Conservation (phyloP, 177 flowering plant species). For the Vitis hybrid region DNA sequence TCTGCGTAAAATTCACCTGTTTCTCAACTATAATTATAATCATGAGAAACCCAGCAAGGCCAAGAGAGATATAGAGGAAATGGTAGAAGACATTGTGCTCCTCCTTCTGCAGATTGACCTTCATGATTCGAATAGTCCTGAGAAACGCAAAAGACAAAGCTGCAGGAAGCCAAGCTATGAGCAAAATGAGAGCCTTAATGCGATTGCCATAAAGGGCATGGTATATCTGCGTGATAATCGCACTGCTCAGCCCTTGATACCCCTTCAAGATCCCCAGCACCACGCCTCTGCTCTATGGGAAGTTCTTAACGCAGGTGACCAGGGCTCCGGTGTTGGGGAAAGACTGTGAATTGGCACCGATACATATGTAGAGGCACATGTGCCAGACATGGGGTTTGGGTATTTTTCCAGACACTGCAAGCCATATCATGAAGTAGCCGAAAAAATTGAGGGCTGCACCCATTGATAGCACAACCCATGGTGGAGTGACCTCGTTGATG, state of each 20-base stretch:
- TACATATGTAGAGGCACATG: constrained; percentile 20
- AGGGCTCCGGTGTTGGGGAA: constrained; percentile 26
- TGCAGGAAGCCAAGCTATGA: constrained; percentile 7
- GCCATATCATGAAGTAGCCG: constrained; percentile 29
- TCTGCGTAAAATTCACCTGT: background rate
- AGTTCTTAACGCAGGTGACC: constrained; percentile 25
- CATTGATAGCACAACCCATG: constrained; percentile 23
- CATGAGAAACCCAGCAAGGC: constrained; percentile 5
- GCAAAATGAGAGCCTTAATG: background rate
- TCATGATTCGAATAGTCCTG: constrained; percentile 1
- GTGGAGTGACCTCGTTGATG: constrained; percentile 25
- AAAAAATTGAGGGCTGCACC: constrained; percentile 22
- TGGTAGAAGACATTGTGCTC: constrained; percentile 5
- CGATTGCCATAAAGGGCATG: background rate
- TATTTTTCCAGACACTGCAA: constrained; percentile 18
- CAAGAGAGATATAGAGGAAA: constrained; percentile 5
- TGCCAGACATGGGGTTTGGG: constrained; percentile 21
- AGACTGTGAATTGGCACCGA: constrained; percentile 25
- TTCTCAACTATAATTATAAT: constrained; percentile 3
- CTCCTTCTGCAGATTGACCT: background rate
- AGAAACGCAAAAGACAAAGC: background rate
- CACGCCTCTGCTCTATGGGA: constrained; percentile 16
- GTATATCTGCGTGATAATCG: constrained; percentile 4
- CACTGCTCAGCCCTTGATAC: constrained; percentile 1
- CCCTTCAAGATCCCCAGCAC: constrained; percentile 10